Percentiles rank a stretch among this genome's conserved stretches.
These are phyloP conservation scores for Paecilomyces fulvus DNA, from an alignment of 2,329 filamentous ascomycete genomes.

Conservation along the genomic window DNA sequence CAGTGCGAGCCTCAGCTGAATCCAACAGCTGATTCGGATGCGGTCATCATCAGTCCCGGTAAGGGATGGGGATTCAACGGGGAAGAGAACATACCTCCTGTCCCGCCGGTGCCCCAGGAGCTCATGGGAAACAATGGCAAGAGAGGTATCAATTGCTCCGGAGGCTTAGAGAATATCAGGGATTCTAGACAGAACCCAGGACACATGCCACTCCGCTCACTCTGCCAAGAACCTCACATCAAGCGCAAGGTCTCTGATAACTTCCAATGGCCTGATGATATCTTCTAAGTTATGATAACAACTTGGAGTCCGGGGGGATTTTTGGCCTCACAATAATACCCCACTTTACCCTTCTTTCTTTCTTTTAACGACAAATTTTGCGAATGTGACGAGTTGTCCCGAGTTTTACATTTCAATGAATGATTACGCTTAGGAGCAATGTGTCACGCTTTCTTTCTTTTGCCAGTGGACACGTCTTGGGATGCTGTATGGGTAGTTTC, in stretches of 20 bases:
- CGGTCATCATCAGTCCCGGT: background rate
- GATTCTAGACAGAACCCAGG: background rate
- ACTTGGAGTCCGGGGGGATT: background rate
- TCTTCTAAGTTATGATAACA: constrained; percentile 24
- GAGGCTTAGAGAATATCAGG: constrained; percentile 14
- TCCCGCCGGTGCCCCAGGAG: constrained; percentile 31
- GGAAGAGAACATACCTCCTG: constrained; percentile 30
- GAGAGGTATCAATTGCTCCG: constrained; percentile 13
- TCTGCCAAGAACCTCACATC: background rate
- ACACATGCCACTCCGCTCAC: background rate
- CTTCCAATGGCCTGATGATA: constrained; percentile 38
- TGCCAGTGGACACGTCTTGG: background rate
- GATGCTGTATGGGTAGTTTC: background rate
- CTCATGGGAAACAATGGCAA: constrained; percentile 20
- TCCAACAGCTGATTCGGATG: constrained; percentile 2
- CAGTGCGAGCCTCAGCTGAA: constrained; percentile 15
- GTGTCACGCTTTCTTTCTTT: background rate
- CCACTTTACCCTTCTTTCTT: background rate
- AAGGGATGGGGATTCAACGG: constrained; percentile 4
- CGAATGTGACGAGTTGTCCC: constrained; percentile 1
- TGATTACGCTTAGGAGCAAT: background rate
- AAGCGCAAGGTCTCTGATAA: constrained; percentile 8
- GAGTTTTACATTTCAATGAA: background rate
- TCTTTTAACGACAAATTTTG: background rate
- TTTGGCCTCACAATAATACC: background rate